Base-by-base conservation (phyloP, 192 early-diverging fungal genomes). In the Coemansia sp. region DNA sequence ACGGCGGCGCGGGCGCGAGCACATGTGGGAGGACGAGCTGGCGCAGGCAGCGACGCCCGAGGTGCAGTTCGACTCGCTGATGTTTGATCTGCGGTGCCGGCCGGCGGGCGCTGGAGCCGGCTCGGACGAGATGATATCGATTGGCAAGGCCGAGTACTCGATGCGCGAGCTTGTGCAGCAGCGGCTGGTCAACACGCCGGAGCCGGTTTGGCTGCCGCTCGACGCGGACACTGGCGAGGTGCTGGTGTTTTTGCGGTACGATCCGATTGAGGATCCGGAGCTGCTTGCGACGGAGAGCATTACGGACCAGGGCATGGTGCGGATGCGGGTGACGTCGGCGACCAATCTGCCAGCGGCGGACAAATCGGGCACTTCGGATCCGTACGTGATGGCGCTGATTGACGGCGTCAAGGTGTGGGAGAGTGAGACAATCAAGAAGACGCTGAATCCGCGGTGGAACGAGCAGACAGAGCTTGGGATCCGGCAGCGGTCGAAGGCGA, bases 341-440 rank as follows among this genome's bases (percentile, higher is more conserved):
- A 72, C 68, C 16, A 82, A 89, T 56, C 68, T 93, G 65, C 85
- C 85, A 11, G 89, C 89, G 41, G 90, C 86, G 8, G 92, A 93
- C 76, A 86, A 88, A 32, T 84, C 85, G 9, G 92, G 92, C 18
- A 81, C 85, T 0, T 90, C 87, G 52, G 92, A 94, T 63, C 92
- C 92, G 6, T 94, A 87, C 58, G 73, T 91, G 2, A 84, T 88
- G 44, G 87, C 92, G 65, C 66, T 72, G 57, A 32, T 91, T 6
- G 89, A 91, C 48, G 90, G 84, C 32, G 84, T 87, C 64, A 86
- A 88, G 53, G 84, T 91, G 53, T 75, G 85, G 83, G 89, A 90
- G 69, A 89, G 91, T 23, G 84, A 90, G 56, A 81, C 81, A 9
- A 23, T 88, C 44, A 93, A 93, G 72, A 92, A 94, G 85, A 89